Evolutionary conservation across 2,329 filamentous ascomycete genomes (phyloP).

Genomic region (Teratosphaeria pseudoeucalypti): DNA sequence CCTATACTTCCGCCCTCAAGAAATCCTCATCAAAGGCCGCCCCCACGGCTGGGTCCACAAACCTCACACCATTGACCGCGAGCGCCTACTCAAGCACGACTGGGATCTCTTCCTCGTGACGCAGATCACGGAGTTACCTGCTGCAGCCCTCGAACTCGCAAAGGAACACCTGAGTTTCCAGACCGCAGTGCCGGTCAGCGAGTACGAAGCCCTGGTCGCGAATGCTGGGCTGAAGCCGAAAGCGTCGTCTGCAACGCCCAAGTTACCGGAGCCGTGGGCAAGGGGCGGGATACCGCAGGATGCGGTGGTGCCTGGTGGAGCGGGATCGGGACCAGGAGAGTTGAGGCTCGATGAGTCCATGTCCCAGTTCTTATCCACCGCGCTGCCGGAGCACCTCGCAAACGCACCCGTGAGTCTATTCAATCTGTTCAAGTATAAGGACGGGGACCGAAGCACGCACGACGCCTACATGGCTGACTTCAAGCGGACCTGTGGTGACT

Average conservation of each 20-base stretch:
- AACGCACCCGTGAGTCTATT: conserved; percentile 9
- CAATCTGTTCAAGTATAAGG: conserved; percentile 12
- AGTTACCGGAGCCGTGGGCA: background rate
- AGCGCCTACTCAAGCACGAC: background rate
- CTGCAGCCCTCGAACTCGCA: background rate
- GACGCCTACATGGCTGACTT: conserved; percentile 12
- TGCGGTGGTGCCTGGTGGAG: background rate
- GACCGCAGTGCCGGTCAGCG: background rate
- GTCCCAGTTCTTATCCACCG: conserved; percentile 6
- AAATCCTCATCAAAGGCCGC: background rate
- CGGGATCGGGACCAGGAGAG: conserved; percentile 2
- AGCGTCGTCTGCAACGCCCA: background rate
- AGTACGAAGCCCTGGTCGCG: background rate
- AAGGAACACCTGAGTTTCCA: background rate
- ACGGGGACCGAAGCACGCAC: conserved; percentile 6
- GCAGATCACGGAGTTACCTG: background rate
- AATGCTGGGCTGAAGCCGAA: background rate
- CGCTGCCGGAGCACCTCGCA: conserved; percentile 1
- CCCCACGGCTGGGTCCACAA: background rate
- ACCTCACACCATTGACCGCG: background rate
- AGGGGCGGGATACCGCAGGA: background rate
- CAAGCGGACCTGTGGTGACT: conserved; percentile 7
- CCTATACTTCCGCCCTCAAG: background rate
- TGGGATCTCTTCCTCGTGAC: background rate
- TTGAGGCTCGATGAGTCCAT: conserved; percentile 9